phyloP scores from a whole-genome alignment of 768 basidiomycete species.

The Boletales sp. region DNA sequence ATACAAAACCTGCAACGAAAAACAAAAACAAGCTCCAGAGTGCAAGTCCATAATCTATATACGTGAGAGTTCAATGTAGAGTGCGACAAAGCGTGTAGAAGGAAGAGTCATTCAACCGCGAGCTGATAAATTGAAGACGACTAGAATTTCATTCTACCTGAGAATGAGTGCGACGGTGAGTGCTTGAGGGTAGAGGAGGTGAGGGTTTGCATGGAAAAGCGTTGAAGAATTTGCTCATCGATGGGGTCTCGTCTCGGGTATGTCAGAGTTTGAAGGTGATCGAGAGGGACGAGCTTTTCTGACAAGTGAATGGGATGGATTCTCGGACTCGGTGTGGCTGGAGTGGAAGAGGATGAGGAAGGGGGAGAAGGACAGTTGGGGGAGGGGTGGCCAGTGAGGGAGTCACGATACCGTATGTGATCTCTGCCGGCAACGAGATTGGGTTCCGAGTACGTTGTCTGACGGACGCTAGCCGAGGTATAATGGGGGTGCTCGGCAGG shows the following conservation, averaged over 20 bases:
- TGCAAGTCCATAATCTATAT: slow-evolving; percentile 29
- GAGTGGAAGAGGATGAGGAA: slow-evolving; percentile 37
- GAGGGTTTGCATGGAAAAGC: slow-evolving; percentile 40
- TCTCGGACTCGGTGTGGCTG: slow-evolving; percentile 35
- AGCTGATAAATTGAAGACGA: neutral
- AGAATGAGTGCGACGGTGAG: slow-evolving; percentile 20
- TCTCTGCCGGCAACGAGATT: slow-evolving; percentile 20
- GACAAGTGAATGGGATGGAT: slow-evolving; percentile 19
- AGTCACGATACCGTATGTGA: slow-evolving; percentile 21
- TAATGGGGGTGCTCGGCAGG: slow-evolving; percentile 23
- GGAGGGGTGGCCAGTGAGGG: slow-evolving; percentile 17
- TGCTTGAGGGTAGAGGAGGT: slow-evolving; percentile 20
- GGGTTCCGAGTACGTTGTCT: slow-evolving; percentile 33
- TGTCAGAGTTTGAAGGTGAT: slow-evolving; percentile 54
- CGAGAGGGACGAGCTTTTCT: slow-evolving; percentile 55
- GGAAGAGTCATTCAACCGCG: slow-evolving; percentile 1
- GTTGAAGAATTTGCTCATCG: slow-evolving; percentile 61
- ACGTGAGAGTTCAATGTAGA: slow-evolving; percentile 22
- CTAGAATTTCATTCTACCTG: slow-evolving; percentile 24
- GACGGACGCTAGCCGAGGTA: slow-evolving; percentile 17
- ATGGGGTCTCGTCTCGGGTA: slow-evolving; percentile 56
- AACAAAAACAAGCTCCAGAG: slow-evolving; percentile 18
- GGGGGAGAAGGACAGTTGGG: slow-evolving; percentile 30
- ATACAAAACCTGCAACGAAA: slow-evolving; percentile 19
- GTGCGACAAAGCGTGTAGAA: slow-evolving; percentile 12